A percentile compares a stretch with the other conserved stretches of the same genome.
Evolutionary conservation across 2,329 filamentous ascomycete species (phyloP).

Genomic region (Neofusicoccum cordaticola): DNA sequence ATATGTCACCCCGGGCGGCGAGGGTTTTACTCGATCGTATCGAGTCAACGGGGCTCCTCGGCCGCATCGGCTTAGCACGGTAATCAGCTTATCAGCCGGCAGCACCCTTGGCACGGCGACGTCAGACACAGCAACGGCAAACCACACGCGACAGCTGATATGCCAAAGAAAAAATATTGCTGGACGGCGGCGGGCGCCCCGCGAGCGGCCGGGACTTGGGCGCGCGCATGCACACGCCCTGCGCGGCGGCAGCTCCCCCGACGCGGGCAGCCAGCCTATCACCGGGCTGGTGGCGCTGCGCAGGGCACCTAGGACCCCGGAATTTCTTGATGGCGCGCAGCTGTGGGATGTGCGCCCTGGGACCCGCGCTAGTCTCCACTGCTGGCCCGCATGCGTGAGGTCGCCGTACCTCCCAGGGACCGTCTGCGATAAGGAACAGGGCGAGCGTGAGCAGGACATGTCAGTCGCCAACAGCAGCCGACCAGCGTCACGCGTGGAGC

Average conservation of each 20-base stretch:
- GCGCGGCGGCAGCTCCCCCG: too few relatives aligned
- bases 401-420: neutral
- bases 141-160: neutral
- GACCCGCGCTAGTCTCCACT: neutral
- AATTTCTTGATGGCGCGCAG: neutral
- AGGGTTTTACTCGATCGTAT: neutral
- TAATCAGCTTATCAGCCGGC: slow-evolving; percentile 9
- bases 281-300: neutral
- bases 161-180: neutral
- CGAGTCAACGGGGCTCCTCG: neutral
- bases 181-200: neutral
- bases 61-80: neutral
- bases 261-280: neutral
- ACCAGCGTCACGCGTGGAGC: slow-evolving; percentile 9
- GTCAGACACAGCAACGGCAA: neutral
- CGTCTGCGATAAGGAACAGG: neutral
- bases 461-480: slow-evolving; percentile 9
- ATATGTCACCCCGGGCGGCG: slow-evolving; percentile 7
- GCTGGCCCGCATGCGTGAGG: neutral
- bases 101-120: neutral
- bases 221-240: neutral
- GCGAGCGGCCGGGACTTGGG: neutral
- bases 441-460: neutral
- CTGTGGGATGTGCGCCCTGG: slow-evolving; percentile 4
- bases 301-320: neutral